Base-by-base conservation (phyloP, 805 yeast species). In the Lachancea cidri region DNA sequence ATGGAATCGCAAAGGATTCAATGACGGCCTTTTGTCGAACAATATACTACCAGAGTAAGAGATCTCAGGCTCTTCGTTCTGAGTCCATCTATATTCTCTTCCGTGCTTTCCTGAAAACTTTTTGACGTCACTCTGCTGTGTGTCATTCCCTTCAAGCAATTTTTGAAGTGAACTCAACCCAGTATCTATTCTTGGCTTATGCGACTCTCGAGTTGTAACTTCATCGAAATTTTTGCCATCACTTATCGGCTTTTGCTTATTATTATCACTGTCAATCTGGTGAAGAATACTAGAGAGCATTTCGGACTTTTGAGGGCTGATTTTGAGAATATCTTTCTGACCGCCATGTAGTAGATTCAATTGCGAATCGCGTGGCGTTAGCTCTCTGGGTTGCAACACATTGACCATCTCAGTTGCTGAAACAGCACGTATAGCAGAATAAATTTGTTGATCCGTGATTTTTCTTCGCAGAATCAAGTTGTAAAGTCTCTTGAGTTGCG, bases 51-150 rank as follows among this genome's bases (percentile, higher is more conserved):
- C 55, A 1, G 58, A 43, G 4, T 55, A 42, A 5, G 48, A 16
- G 8, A 33, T 20, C 4, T 15, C 27, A 5, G 44, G 41, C 7
- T 42, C 29, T 7, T 39, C 41, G 6, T 31, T 18, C 17, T 40
- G 42, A 22, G 48, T 44, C 65, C 65, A 60, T 24, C 50, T 40
- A 38, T 55, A 60, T 4, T 36, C 39, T 18, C 46, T 47, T 27
- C 46, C 45, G 17, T 50, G 49, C 31, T 49, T 49, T 43, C 52
- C 47, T 3, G 53, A 46, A 15, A 50, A 40, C 17, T 44, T 38
- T 30, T 39, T 47, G n/a, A 48, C 49, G 29, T 50, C 55, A 18
- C 33, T 39, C 35, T 53, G 54, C 18, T 51, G 48, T 11, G 35
- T 44, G 30, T 50, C 59, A 9, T 50, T 48, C 16, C 43, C 45